Evolutionary conservation across 129 eudicot species (phyloP), one percentile per base, ranked within the genome.

Genomic region (Tanacetum coccineum): DNA sequence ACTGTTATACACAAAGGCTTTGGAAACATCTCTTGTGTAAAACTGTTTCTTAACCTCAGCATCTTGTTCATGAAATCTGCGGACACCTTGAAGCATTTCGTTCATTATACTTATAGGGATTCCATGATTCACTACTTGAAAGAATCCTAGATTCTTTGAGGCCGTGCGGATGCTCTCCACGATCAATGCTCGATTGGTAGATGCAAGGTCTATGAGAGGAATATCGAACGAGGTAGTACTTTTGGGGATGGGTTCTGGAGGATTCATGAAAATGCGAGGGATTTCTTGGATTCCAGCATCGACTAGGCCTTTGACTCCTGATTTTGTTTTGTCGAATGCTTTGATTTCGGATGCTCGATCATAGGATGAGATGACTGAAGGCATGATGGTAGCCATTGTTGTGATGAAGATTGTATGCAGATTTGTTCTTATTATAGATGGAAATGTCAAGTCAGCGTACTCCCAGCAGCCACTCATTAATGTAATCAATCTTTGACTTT

Each of bases 91-190:
- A 57, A 86, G 51, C 79, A 74, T 59, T 52, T 83, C 82, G 19
- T 83, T 72, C 80, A 80, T 21, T 3, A 86, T 78, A 13, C 51
- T 22, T 9, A 64, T 48, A 0, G 88, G 88, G 53, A 86, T 78
- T 8, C 86, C 82, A 28, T 83, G 94, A 50, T 86, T 86, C 13
- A 81, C 74, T 56, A 86, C 79, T 61, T 83, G 94, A 54, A 86
- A 86, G 56, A 86, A 83, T 0, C 94, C 94, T 57, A 74, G 67
- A 2, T 19, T 73, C 69, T 72, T 76, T 0, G 82, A 67, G 1
- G 88, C 82, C 6, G 4, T 39, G 22, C 62, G 68, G 36, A 85
- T 30, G n/a, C 61, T 74, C 58, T 70, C 58, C 7, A 82, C 69
- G 0, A 61, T 64, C 25, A 57, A 62, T 60, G 68, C 52, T 66